These are phyloP conservation scores for Theileria annulata DNA, from an alignment of 169 alveolate species.

Conservation along the genomic window DNA sequence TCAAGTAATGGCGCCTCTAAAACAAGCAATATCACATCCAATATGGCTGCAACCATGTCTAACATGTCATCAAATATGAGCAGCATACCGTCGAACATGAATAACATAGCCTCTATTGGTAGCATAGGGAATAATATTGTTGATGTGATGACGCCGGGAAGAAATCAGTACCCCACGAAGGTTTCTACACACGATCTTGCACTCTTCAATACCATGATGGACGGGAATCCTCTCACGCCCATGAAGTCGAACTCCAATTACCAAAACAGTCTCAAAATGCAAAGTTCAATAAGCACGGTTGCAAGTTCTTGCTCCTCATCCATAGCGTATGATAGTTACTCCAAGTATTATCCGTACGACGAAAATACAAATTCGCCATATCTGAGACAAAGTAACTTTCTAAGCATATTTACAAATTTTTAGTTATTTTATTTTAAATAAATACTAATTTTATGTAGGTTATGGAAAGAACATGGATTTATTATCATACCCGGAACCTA, in stretches of 20 bases:
- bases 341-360: not conserved
- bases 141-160: constrained; percentile 4
- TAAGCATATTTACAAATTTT: not conserved
- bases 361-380: not conserved
- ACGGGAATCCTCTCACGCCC: constrained; percentile 14
- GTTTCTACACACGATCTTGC: constrained; percentile 24
- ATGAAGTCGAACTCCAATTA: not conserved
- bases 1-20: not conserved
- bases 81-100: not conserved
- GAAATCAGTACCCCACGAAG: constrained; percentile 8
- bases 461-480: not conserved
- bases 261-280: not conserved
- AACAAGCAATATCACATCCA: not conserved
- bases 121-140: not conserved
- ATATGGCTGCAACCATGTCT: not conserved
- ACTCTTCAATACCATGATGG: constrained; percentile 15
- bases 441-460: not conserved
- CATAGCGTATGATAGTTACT: not conserved
- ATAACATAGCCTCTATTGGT: not conserved
- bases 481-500: not conserved
- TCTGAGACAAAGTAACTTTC: not conserved
- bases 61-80: not conserved
- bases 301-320: not conserved
- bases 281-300: not conserved
- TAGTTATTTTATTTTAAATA: too few relatives aligned